Conservation (phyloP, 768 basidiomycete genomes). For the Leucosporidium creatinivorum region DNA sequence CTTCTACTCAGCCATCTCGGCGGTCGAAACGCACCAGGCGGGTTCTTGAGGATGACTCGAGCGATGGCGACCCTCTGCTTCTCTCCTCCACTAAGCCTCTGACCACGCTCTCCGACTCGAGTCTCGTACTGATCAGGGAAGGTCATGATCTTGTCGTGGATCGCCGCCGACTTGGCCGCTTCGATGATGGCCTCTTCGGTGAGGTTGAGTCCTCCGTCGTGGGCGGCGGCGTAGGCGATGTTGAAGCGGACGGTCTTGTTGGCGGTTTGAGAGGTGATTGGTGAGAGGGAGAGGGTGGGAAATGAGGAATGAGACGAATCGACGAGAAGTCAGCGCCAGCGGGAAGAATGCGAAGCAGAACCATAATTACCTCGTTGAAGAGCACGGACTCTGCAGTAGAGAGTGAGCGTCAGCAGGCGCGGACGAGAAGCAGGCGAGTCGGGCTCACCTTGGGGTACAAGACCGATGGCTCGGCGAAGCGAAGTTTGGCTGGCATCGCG, state of each 20-base stretch:
- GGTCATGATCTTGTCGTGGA: conserved; percentile 73
- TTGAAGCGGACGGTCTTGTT: conserved; percentile 29
- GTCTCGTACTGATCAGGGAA: conserved; percentile 83
- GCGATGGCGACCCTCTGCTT: conserved; percentile 57
- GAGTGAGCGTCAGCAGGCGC: background rate
- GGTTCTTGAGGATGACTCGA: conserved; percentile 75
- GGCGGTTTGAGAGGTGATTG: too few species aligned
- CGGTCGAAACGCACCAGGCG: conserved; percentile 37
- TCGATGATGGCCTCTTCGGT: conserved; percentile 65
- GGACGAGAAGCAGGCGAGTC: background rate
- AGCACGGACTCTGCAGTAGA: conserved; percentile 21
- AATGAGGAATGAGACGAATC: background rate
- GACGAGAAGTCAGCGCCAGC: background rate
- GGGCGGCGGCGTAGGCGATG: conserved; percentile 54
- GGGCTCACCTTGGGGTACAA: conserved; percentile 78
- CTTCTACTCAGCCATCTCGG: too few species aligned
- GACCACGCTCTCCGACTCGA: conserved; percentile 78
- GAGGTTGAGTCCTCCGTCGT: conserved; percentile 53
- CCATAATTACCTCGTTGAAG: conserved; percentile 25
- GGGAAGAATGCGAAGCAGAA: background rate
- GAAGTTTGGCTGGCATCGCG: conserved; percentile 76
- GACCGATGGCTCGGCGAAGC: conserved; percentile 72
- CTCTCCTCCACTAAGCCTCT: conserved; percentile 77
- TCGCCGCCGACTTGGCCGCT: conserved; percentile 72
- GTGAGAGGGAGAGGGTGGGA: background rate